Evolutionary conservation across 345 rosid genomes (phyloP).

Genomic region (Trapa incisa): DNA sequence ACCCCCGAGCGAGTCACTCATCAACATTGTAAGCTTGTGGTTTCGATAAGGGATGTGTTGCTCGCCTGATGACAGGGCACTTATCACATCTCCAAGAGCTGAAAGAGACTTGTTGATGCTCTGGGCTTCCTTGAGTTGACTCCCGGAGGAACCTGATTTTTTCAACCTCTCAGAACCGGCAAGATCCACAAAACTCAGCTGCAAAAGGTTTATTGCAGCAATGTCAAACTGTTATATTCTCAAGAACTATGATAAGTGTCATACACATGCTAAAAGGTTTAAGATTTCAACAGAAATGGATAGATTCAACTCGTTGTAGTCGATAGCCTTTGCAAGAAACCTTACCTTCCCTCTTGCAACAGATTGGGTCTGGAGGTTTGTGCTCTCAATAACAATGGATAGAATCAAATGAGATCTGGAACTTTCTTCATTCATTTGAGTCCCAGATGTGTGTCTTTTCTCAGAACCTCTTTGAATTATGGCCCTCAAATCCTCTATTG

Average conservation of each 20-base stretch:
- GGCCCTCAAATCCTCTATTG: slow-evolving; percentile 52
- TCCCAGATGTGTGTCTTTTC: slow-evolving; percentile 70
- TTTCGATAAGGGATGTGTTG: slow-evolving; percentile 91
- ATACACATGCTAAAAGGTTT: too few species aligned
- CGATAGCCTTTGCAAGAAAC: neutral
- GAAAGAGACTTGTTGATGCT: slow-evolving; percentile 94
- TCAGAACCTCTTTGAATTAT: slow-evolving; percentile 80
- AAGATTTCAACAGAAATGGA: too few species aligned
- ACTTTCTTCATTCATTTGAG: slow-evolving; percentile 95
- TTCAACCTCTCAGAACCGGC: slow-evolving; percentile 96
- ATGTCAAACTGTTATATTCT: too few species aligned
- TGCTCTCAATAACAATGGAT: slow-evolving; percentile 81
- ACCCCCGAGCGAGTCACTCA: slow-evolving; percentile 98
- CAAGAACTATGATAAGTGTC: too few species aligned
- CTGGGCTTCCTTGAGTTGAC: slow-evolving; percentile 91
- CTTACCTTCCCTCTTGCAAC: slow-evolving; percentile 87
- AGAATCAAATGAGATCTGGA: slow-evolving; percentile 90
- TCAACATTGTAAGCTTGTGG: slow-evolving; percentile 90
- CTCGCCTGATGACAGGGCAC: slow-evolving; percentile 73
- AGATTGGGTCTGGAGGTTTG: slow-evolving; percentile 87
- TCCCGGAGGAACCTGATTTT: slow-evolving; percentile 85
- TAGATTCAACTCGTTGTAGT: neutral
- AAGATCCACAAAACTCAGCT: slow-evolving; percentile 95
- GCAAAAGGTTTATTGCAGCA: slow-evolving; percentile 13
- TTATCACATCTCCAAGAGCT: slow-evolving; percentile 87